phyloP scores from a whole-genome alignment of 306 rosid species.

The Parietaria judaica region DNA sequence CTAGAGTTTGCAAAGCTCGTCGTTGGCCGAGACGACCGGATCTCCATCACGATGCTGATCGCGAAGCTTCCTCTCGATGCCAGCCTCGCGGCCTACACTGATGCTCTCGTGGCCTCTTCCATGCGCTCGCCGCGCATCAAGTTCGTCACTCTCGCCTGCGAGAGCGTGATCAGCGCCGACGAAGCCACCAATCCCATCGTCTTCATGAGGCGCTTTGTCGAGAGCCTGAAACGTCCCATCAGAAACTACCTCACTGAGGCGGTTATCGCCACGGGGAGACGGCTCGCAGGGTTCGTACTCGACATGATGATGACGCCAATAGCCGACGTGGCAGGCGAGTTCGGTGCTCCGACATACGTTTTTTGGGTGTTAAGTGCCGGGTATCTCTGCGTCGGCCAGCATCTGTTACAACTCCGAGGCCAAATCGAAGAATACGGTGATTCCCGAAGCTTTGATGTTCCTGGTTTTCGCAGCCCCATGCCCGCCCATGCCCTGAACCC shows the following conservation, averaged over 20 bases:
- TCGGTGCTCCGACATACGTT: constrained; percentile 39
- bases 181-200: constrained; percentile 21
- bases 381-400: constrained; percentile 22
- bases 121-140: constrained; percentile 8
- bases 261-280: constrained; percentile 1
- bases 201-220: constrained; percentile 15
- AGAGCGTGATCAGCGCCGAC: neutral
- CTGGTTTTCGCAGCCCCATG: constrained; percentile 20
- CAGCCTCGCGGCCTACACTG: constrained; percentile 26
- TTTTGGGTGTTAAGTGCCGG: constrained; percentile 35
- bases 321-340: constrained; percentile 40
- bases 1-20: constrained; percentile 27
- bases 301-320: constrained; percentile 39
- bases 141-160: constrained; percentile 28
- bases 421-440: constrained; percentile 11
- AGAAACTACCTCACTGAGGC: neutral
- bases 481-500: neutral
- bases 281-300: constrained; percentile 33
- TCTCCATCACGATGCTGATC: constrained; percentile 21
- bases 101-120: constrained; percentile 18
- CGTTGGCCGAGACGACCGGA: constrained; percentile 11
- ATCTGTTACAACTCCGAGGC: constrained; percentile 21
- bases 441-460: constrained; percentile 1
- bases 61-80: constrained; percentile 21
- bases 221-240: constrained; percentile 17